phyloP scores from a whole-genome alignment of 352 stramenopile genomes.

The Globisporangium rhizosaccharum region DNA sequence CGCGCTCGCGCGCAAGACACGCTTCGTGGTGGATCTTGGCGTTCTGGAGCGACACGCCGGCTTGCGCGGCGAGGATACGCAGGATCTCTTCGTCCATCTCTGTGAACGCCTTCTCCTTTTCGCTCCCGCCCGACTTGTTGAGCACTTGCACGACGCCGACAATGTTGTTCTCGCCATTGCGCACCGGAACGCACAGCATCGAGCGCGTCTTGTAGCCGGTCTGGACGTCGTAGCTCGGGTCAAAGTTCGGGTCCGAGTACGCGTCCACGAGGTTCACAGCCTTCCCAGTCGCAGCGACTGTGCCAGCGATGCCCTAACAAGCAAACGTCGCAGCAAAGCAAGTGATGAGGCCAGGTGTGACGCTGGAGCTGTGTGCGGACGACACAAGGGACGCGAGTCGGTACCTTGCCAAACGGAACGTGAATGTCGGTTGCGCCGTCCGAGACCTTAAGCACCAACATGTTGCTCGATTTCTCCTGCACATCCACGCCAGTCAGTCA shows the following conservation, averaged over 20 bases:
- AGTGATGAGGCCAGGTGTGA: not conserved
- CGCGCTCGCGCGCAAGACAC: conserved; percentile 43
- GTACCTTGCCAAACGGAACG: conserved; percentile 74
- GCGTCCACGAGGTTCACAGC: conserved; percentile 89
- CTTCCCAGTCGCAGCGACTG: conserved; percentile 73
- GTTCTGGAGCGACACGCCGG: conserved; percentile 85
- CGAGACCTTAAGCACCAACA: conserved; percentile 82
- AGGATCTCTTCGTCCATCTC: conserved; percentile 88
- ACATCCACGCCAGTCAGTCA: not conserved
- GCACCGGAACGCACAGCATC: conserved; percentile 90
- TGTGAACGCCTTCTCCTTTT: conserved; percentile 66
- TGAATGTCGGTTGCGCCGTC: conserved; percentile 84
- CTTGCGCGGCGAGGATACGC: conserved; percentile 77
- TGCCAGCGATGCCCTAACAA: conserved; percentile 81
- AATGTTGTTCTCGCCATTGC: conserved; percentile 67
- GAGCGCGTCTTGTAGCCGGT: conserved; percentile 90
- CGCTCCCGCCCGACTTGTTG: conserved; percentile 67
- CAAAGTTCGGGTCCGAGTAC: conserved; percentile 92
- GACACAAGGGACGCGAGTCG: not conserved
- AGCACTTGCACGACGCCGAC: conserved; percentile 89
- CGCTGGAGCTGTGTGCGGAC: not conserved
- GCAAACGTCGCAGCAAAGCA: not conserved
- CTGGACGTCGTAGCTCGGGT: conserved; percentile 87
- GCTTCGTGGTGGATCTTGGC: conserved; percentile 64
- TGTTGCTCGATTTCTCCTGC: conserved; percentile 67